Evolutionary conservation across 768 basidiomycete genomes (phyloP), one percentile per base, ranked within the genome.

Genomic region (Hypsizygus marmoreus): DNA sequence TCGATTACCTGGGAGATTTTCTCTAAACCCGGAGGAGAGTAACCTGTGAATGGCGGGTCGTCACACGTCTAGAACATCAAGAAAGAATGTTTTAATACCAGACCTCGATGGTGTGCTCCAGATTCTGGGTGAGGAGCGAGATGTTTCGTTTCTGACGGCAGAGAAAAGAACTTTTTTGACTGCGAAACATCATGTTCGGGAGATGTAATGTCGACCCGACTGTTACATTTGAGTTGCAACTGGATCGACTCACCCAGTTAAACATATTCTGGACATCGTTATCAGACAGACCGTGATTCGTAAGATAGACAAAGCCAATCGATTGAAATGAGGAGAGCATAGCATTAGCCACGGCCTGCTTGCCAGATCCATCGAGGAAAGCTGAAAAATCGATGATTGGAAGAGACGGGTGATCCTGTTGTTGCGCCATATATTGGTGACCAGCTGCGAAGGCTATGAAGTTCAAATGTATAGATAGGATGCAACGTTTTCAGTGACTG

Each of bases 291-390:
- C 73, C 68, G 45, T 73, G 68, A 45, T 79, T 74, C 31, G 63
- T 52, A 7, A 78, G 57, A 58, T 77, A 78, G 2, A 76, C 73
- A 58, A 80, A 79, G 1, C 78, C 78, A 23, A 64, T 66, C 1
- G 63, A 55, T 45, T 72, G 70, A 66, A 79, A 74, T 2, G 77
- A 76, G 5, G 63, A 51, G 0, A 79, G 43, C 9, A 81, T 70
- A 0, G 63, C 66, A 30, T 69, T 55, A 0, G 74, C 76, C 10
- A 75, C 72, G 0, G 28, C 51, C 40, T 71, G 58, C 48, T 70
- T 75, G 42, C 66, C 56, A 0, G 63, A 61, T 4, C 66, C 72
- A 45, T 74, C 60, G 3, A 75, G 42, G 55, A 79, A 80, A 1
- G 68, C 56, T 6, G 47, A 57, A 44, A 79, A 74, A 54, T 79